Evolutionary conservation across 371 early-diverging fungal genomes (phyloP), one percentile per base, ranked within the genome.

Genomic region (Mucor racemosus): DNA sequence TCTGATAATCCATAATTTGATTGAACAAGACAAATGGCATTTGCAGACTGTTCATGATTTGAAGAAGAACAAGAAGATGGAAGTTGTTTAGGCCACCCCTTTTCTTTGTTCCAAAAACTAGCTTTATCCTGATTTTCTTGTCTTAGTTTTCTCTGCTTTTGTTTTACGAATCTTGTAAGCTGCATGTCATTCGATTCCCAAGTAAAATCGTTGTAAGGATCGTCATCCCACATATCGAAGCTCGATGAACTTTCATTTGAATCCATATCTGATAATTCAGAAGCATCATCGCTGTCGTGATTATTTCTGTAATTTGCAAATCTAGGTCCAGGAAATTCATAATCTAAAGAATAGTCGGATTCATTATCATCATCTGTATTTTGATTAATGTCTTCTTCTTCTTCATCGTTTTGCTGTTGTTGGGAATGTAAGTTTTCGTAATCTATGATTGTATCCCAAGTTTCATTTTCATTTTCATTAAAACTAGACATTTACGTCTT

Each of bases 181-280:
- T 76, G 71, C 79, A 81, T 81, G 62, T 81, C 81, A 42, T 81
- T 81, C 31, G 77, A 75, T 48, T 81, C 73, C 81, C 81, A 81
- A 13, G 81, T 81, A 58, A 69, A 81, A 60, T 81, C 81, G 38
- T 81, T 81, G 62, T 81, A 78, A 11, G 73, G 79, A 55, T 81
- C 81, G 64, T 81, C 81, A 41, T 81, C 81, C 81, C 81, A 81
- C 81, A 81, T 81, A 66, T 81, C 81, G 46, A 78, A 81, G 41
- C 72, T 72, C 35, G 67, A 46, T 26, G 41, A 3, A 6, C 69
- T 74, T 15, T 15, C 64, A 35, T 57, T 65, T 31, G 36, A 35
- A 26, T 42, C 68, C 6, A 39, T 31, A 17, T 72, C 74, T 9
- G 81, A 78, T 31, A 81, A 42, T 26, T 75, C 76, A 6, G 81